Evolutionary conservation across 495 filamentous ascomycete genomes (phyloP).

Genomic region (Xeromyces bisporus): DNA sequence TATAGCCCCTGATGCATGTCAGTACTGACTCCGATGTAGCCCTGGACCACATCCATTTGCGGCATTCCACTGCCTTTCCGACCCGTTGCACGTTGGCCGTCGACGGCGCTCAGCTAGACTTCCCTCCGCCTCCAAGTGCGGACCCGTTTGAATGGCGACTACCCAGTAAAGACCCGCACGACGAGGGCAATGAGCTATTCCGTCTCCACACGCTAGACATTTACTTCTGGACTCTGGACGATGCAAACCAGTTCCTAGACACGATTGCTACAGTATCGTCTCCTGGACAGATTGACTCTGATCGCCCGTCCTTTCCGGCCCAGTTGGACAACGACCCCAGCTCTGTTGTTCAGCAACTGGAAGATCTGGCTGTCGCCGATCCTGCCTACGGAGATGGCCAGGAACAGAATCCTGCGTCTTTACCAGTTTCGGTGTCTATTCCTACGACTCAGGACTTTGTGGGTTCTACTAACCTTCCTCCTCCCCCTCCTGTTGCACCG

Average conservation of each 20-base stretch:
- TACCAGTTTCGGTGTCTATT: conserved; percentile 14
- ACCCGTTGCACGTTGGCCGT: conserved; percentile 61
- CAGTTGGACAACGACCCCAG: conserved; percentile 43
- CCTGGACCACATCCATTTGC: conserved; percentile 45
- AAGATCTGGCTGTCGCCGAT: conserved; percentile 58
- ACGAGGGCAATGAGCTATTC: conserved; percentile 54
- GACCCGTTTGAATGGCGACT: conserved; percentile 57
- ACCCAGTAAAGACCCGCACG: conserved; percentile 48
- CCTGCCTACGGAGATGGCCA: conserved; percentile 40
- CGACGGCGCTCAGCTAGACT: conserved; percentile 24
- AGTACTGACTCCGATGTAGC: conserved; percentile 20
- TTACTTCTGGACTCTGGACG: conserved; percentile 73
- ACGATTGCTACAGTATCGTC: conserved; percentile 42
- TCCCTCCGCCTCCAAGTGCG: conserved; percentile 20
- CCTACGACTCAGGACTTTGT: conserved; percentile 16
- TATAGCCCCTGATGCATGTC: not conserved
- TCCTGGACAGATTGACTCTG: conserved; percentile 35
- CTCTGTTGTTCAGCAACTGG: conserved; percentile 68
- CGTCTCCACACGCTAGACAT: conserved; percentile 71
- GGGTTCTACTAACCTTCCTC: conserved; percentile 9
- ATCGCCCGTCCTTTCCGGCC: conserved; percentile 27
- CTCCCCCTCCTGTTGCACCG: conserved; percentile 25
- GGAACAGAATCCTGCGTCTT: conserved; percentile 28
- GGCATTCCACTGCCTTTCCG: conserved; percentile 63
- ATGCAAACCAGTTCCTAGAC: conserved; percentile 58